These are phyloP conservation scores for Lachancea sp. DNA, from an alignment of 805 yeast genomes.

Conservation along the genomic window DNA sequence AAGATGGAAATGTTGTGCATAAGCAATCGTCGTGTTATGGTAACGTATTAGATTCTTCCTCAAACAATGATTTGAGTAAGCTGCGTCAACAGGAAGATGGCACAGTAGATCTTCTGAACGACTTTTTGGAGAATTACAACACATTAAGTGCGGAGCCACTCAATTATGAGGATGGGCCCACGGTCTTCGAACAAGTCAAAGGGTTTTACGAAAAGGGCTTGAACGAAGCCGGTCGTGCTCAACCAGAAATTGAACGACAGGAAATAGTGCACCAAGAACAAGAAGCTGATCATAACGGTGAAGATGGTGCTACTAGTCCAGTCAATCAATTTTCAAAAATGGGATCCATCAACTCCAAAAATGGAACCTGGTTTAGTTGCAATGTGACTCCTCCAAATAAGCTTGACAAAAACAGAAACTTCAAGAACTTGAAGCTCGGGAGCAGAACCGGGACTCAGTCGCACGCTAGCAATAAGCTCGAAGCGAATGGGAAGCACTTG, in stretches of 20 bases:
- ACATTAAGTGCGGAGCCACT: conserved; percentile 7
- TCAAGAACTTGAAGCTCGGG: conserved; percentile 3
- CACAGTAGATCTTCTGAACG: conserved; percentile 10
- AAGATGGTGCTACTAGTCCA: not conserved
- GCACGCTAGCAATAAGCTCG: not conserved
- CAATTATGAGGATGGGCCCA: conserved; percentile 5
- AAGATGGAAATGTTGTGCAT: not conserved
- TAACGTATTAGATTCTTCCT: not conserved
- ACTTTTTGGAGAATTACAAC: conserved; percentile 10
- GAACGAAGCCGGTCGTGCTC: not conserved
- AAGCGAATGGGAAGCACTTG: not conserved
- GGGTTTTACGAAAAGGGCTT: not conserved
- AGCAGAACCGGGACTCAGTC: not conserved
- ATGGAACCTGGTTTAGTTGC: conserved; percentile 10
- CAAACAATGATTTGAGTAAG: not conserved
- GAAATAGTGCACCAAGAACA: not conserved
- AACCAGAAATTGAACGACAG: not conserved
- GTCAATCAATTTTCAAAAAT: not conserved
- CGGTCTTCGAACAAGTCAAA: conserved; percentile 8
- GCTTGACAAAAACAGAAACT: not conserved
- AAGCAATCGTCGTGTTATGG: not conserved
- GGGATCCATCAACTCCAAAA: conserved; percentile 2
- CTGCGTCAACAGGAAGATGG: not conserved
- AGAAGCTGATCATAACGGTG: not conserved
- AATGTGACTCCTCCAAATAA: conserved; percentile 11